Percentiles rank a stretch among this genome's conserved stretches.
These are phyloP conservation scores for Chlorella variabilis DNA, from an alignment of 163 green algal genomes.

Conservation along the genomic window DNA sequence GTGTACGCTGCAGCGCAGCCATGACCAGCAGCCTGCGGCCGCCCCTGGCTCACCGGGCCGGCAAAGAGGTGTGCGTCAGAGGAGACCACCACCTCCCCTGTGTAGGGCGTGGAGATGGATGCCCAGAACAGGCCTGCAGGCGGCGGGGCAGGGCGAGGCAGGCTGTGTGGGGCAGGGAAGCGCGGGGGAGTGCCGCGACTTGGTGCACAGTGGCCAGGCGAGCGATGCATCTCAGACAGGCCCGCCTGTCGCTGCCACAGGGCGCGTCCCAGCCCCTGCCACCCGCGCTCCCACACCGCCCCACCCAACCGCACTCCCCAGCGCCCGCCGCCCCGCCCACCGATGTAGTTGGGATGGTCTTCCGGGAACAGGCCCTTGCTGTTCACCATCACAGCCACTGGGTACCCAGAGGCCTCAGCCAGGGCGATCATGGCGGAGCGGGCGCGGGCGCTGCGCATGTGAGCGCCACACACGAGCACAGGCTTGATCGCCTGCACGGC, in stretches of 20 bases:
- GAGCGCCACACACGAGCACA: slow-evolving; percentile 62
- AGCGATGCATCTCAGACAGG: too few relatives aligned
- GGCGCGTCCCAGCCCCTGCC: not conserved
- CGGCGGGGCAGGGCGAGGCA: not conserved
- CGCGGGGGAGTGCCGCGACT: too few relatives aligned
- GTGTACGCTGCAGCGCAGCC: too few relatives aligned
- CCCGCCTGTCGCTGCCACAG: too few relatives aligned
- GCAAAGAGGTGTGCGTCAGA: slow-evolving; percentile 58
- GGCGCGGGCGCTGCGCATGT: slow-evolving; percentile 22
- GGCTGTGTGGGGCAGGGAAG: too few relatives aligned
- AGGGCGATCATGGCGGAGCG: not conserved
- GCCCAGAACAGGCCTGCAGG: not conserved
- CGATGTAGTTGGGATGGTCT: slow-evolving; percentile 67
- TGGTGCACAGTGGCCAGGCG: too few relatives aligned
- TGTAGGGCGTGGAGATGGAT: slow-evolving; percentile 30
- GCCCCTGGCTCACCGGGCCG: not conserved
- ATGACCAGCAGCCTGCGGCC: too few relatives aligned
- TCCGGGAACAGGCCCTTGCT: slow-evolving; percentile 81
- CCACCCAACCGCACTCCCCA: too few relatives aligned
- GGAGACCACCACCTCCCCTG: slow-evolving; percentile 58
- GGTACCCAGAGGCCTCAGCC: slow-evolving; percentile 39
- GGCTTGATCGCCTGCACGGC: slow-evolving; percentile 68
- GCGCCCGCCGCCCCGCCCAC: not conserved
- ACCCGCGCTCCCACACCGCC: not conserved
- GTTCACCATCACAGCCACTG: slow-evolving; percentile 71